These are phyloP conservation scores for Penicillium sp. DNA, from an alignment of 2,329 filamentous ascomycete genomes.

Conservation along the genomic window DNA sequence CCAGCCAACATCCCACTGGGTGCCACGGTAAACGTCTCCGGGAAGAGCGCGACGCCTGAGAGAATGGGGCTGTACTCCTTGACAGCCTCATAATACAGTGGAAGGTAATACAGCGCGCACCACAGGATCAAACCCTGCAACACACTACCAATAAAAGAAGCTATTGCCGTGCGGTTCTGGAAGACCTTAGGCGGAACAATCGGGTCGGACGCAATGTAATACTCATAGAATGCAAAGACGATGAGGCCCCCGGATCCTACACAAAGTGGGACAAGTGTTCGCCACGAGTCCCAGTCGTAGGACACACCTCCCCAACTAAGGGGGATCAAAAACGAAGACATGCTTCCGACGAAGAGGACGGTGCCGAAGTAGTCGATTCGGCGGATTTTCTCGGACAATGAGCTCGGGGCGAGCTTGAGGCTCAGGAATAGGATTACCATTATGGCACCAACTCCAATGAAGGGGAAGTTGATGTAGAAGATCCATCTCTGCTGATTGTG, in stretches of 20 bases:
- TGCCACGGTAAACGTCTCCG: conserved; percentile 62
- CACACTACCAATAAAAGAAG: conserved; percentile 54
- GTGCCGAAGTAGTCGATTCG: conserved; percentile 65
- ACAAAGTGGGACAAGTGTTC: conserved; percentile 61
- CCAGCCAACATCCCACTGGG: conserved; percentile 57
- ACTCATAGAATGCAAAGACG: conserved; percentile 57
- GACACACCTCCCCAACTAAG: conserved; percentile 66
- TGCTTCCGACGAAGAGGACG: conserved; percentile 59
- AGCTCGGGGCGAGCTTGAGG: conserved; percentile 50
- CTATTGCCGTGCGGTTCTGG: conserved; percentile 47
- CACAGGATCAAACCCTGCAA: conserved; percentile 55
- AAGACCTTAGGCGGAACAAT: conserved; percentile 50
- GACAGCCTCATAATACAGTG: conserved; percentile 46
- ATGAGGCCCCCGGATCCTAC: conserved; percentile 55
- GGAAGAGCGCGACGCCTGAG: conserved; percentile 58
- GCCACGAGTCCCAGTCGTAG: conserved; percentile 63
- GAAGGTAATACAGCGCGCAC: conserved; percentile 57
- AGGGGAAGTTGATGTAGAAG: conserved; percentile 41
- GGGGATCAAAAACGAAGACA: conserved; percentile 60
- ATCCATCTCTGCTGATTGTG: conserved; percentile 32
- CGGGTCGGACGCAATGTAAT: conserved; percentile 51
- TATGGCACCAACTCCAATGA: conserved; percentile 31
- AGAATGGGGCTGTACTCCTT: conserved; percentile 55
- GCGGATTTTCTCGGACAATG: conserved; percentile 50
- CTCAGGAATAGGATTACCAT: conserved; percentile 51